phyloP scores from a whole-genome alignment of 345 rosid species.

The Acer campestre region DNA sequence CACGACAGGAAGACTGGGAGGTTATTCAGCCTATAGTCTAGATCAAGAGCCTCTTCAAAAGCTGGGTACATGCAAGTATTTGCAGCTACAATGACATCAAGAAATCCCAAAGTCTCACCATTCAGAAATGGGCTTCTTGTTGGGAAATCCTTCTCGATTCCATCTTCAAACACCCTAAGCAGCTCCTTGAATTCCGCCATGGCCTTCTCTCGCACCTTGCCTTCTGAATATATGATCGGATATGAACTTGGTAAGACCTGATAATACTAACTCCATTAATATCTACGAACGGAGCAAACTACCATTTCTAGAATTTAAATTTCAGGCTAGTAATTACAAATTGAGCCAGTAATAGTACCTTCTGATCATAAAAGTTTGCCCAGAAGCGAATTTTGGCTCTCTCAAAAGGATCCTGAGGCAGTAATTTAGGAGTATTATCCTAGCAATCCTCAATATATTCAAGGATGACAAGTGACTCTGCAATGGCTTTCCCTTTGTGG shows the following conservation, averaged over 20 bases:
- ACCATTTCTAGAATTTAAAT: too few relatives aligned
- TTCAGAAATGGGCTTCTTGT: neutral
- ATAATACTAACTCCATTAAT: neutral
- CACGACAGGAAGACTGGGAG: constrained; percentile 20
- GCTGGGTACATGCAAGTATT: constrained; percentile 25
- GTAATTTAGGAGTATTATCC: constrained; percentile 22
- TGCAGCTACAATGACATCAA: constrained; percentile 22
- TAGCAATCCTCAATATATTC: constrained; percentile 29
- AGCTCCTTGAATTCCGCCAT: constrained; percentile 5
- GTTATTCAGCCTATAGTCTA: neutral
- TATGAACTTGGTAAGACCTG: constrained; percentile 3
- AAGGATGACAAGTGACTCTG: constrained; percentile 29
- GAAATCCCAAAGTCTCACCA: constrained; percentile 21
- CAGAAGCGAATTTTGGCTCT: constrained; percentile 31
- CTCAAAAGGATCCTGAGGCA: constrained; percentile 29
- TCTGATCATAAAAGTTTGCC: constrained; percentile 24
- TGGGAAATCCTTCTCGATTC: constrained; percentile 26
- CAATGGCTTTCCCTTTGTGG: constrained; percentile 24
- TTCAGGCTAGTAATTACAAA: neutral
- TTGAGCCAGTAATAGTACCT: constrained; percentile 8
- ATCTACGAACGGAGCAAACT: too few relatives aligned
- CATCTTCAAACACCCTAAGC: constrained; percentile 25
- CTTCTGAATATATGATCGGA: constrained; percentile 7
- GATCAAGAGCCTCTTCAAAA: constrained; percentile 18
- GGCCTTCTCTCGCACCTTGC: constrained; percentile 27